Evolutionary conservation across 1,284 basidiomycete genomes (phyloP).

Genomic region (Sparassis latifolia): DNA sequence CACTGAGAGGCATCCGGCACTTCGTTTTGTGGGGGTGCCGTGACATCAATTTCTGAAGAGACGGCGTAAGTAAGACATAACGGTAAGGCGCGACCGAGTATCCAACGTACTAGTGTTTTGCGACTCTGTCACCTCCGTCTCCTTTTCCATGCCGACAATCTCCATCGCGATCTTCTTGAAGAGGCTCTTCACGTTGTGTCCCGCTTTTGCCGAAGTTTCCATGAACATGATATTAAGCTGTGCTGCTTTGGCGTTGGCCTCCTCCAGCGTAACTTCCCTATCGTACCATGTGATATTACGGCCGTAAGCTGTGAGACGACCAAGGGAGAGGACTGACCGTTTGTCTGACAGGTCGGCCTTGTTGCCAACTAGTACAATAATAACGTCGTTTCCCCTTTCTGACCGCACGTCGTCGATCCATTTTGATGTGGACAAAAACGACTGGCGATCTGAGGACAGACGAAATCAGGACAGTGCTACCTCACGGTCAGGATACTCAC

Average conservation of each 20-base stretch:
- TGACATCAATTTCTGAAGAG: constrained; percentile 75
- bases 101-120: constrained; percentile 63
- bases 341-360: constrained; percentile 97
- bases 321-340: constrained; percentile 46
- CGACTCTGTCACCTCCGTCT: constrained; percentile 54
- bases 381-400: constrained; percentile 96
- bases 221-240: constrained; percentile 97
- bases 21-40: constrained; percentile 51
- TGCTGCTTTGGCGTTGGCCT: constrained; percentile 90
- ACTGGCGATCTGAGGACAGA: constrained; percentile 71
- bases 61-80: neutral
- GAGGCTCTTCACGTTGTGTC: constrained; percentile 97
- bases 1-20: constrained; percentile 77
- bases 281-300: neutral
- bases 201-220: constrained; percentile 99
- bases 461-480: neutral
- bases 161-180: constrained; percentile 99
- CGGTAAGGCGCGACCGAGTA: constrained; percentile 6
- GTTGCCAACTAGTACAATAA: constrained; percentile 98
- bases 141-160: constrained; percentile 92
- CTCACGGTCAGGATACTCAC: constrained; percentile 41
- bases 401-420: constrained; percentile 99
- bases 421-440: constrained; percentile 95
- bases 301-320: neutral
- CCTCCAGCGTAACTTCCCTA: constrained; percentile 98